Evolutionary conservation across 1,284 basidiomycete species (phyloP).

Genomic region (Ceratobasidium sp.): DNA sequence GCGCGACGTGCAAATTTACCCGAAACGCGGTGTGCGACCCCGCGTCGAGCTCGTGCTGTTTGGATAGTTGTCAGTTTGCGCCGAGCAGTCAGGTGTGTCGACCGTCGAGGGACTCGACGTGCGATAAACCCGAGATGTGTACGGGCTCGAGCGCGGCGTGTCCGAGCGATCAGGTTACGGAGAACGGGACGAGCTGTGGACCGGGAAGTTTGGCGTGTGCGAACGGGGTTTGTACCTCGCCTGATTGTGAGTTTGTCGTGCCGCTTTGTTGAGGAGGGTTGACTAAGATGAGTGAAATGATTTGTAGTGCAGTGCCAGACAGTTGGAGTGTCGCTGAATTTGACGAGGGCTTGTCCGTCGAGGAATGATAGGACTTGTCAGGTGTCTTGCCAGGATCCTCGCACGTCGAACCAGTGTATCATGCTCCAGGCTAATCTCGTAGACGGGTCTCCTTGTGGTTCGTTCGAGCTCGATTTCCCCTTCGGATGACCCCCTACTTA

Average conservation of each 20-base stretch:
- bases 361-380: conserved; percentile 77
- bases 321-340: conserved; percentile 77
- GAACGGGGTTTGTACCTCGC: conserved; percentile 84
- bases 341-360: conserved; percentile 76
- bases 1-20: conserved; percentile 83
- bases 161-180: conserved; percentile 75
- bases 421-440: conserved; percentile 81
- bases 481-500: neutral
- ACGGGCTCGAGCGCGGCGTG: conserved; percentile 79
- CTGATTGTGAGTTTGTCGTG: conserved; percentile 67
- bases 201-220: conserved; percentile 79
- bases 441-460: conserved; percentile 89
- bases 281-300: neutral
- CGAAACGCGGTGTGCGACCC: conserved; percentile 85
- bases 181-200: conserved; percentile 83
- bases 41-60: conserved; percentile 83
- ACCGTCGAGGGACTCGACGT: conserved; percentile 74
- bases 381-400: conserved; percentile 85
- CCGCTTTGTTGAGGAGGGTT: conserved; percentile 36
- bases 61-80: conserved; percentile 77
- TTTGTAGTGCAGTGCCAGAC: conserved; percentile 80
- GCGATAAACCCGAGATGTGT: conserved; percentile 86
- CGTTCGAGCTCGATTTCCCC: conserved; percentile 50
- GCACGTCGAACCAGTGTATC: conserved; percentile 74
- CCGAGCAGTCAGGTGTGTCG: conserved; percentile 75